phyloP scores from a whole-genome alignment of 108 stramenopile species.

The Fragilariopsis cylindrus region DNA sequence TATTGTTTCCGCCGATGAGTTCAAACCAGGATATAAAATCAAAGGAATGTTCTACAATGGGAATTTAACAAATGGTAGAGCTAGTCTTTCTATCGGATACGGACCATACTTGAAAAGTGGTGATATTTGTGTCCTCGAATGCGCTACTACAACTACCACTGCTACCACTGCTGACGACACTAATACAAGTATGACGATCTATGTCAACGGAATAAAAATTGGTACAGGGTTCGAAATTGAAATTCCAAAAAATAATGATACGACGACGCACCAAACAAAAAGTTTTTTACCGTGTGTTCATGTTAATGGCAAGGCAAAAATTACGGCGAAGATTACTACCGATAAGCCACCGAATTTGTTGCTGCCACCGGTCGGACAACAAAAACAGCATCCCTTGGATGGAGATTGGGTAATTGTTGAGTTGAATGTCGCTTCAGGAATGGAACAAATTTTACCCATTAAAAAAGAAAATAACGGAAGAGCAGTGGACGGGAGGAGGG shows the following conservation, averaged over 20 bases:
- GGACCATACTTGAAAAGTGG: conserved; percentile 38
- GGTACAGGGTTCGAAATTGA: conserved; percentile 50
- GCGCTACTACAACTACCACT: background rate
- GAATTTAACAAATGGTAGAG: conserved; percentile 57
- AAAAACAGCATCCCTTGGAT: conserved; percentile 1
- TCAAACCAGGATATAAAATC: conserved; percentile 51
- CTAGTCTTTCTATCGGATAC: conserved; percentile 44
- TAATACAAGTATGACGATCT: conserved; percentile 32
- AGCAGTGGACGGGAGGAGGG: background rate
- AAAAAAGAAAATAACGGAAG: too few relatives aligned
- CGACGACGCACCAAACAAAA: conserved; percentile 2
- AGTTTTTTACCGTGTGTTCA: conserved; percentile 44
- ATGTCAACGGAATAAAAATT: conserved; percentile 40
- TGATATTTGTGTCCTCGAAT: conserved; percentile 41
- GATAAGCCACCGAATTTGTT: background rate
- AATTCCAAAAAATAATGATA: conserved; percentile 4
- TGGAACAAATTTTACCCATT: background rate
- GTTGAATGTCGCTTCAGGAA: background rate
- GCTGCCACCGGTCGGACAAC: background rate
- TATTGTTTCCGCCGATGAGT: conserved; percentile 35
- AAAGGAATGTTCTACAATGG: conserved; percentile 69
- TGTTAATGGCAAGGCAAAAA: conserved; percentile 33
- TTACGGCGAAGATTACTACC: background rate
- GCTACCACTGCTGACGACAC: background rate
- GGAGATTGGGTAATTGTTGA: conserved; percentile 24